Evolutionary conservation across 805 yeast genomes (phyloP), one percentile per base, ranked within the genome.

Genomic region (Ogataea pini): DNA sequence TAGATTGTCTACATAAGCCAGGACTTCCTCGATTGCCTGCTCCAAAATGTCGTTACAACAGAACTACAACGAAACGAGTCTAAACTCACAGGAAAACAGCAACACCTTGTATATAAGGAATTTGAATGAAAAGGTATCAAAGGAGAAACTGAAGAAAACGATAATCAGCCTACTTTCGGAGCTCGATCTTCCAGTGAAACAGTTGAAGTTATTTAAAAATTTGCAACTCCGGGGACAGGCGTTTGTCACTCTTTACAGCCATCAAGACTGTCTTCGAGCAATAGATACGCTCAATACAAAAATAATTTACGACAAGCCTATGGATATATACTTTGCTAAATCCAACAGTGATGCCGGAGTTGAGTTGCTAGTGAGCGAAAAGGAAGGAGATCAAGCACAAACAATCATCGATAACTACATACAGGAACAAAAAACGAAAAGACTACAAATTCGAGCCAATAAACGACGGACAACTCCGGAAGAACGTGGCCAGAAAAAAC

Each of bases 141-240:
- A 77, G 6, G 73, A 74, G 37, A 76, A 75, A 14, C 65, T 88
- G 17, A 77, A 76, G 47, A 50, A 58, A 2, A 70, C 70, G 6
- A 70, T 89, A 2, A 48, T 48, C 2, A 60, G 64, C 7, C 50
- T 74, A 0, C 83, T 83, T 48, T 61, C 70, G 14, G 77, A 69
- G 58, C 83, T 85, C 0, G 70, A 70, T 1, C 67, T 85, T n/a
- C 34, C 49, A 7, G 57, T 60, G 1, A 47, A 73, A 13, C 77
- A 75, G 25, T 66, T 88, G 10, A 70, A 77, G 2, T 80, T 88
- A 1, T 82, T 80, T 48, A 77, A 76, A 50, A 83, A 80, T 55
- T 58, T 87, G n/a, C 76, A 72, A 52, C 73, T 85, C 77, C 76
- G 84, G 48, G 96, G 96, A 2, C 96, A 89, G 64, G 96, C 96